Base-by-base conservation (phyloP, 352 stramenopile genomes). In the Peronospora belbahrii region DNA sequence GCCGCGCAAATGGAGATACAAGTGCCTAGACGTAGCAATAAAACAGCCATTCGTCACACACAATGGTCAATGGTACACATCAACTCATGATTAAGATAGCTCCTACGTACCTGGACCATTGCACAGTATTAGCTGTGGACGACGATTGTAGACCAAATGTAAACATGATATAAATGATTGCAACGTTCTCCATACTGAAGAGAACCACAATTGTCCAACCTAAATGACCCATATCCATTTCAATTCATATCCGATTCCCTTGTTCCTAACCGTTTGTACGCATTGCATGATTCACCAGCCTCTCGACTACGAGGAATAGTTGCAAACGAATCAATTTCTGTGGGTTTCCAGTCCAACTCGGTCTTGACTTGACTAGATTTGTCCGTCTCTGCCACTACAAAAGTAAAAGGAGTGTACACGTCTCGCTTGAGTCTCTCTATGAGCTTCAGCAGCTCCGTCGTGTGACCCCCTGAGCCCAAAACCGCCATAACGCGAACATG, bases 381-480 rank as follows among this genome's bases (percentile, higher is more conserved):
- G 70, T 98, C 93, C 6, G 88, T 96, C 39, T 77, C 65, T 0
- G 91, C 93, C 10, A 97, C 65, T 0, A 97, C 78, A 52, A 96
- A 97, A 1, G 83, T 68, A 18, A 97, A 70, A 0, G 87, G 85
- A 28, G 67, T 63, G 58, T 97, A 97, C 5, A 77, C 25, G 1
- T 83, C 60, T 11, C 67, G 56, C 60, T 91, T 67, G 9, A 97
- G 48, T 13, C 71, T 58, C 64, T 89, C 83, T 37, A 97, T 83
- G 48, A 98, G 74, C 59, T 90, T 88, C 14, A 97, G 70, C 80
- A 98, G 95, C 82, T 98, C 93, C 19, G 91, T 97, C 20, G 91
- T 98, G 64, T 98, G 93, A 22, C 93, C 93, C 25, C 79, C 82
- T 0, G 82, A 93, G 42, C 82, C 82, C 20, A 93, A 48, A n/a